Evolutionary conservation across 1,284 basidiomycete genomes (phyloP), one percentile per base, ranked within the genome.

Genomic region (Irpex sp.): DNA sequence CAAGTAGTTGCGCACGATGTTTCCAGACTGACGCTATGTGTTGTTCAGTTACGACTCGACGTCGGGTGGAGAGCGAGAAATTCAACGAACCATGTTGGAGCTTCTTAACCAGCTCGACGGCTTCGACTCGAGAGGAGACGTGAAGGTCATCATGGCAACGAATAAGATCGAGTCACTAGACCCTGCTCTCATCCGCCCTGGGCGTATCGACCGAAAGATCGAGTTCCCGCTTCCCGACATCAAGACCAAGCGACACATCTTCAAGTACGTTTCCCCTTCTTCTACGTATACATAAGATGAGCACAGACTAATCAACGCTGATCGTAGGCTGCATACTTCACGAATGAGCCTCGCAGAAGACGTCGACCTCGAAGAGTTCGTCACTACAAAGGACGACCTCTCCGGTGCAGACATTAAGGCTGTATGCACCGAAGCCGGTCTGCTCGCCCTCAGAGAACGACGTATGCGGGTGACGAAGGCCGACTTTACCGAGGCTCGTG

Each of bases 321-420:
- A 26, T 37, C 49, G 6, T 66, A 91, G 91, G 74, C 79, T 99
- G 69, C 97, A 99, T 77, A 99, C 97, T 1, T 90, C 93, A 44
- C 89, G 97, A 26, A 99, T 99, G 97, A 97, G 88, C 71, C 81
- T 99, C 55, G 82, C 83, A 62, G 86, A 90, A 58, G 97, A 99
- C 72, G 97, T 99, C 49, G 94, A 97, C 74, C 80, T 99, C 58
- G 97, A 99, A 74, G 96, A 98, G 78, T 95, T 95, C 72, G 89
- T 99, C 62, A 93, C 92, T 79, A 91, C 93, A 64, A 99, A 99
- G 79, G 97, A 99, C 72, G 97, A 99, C 72, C 79, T 98, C 15
- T 96, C 93, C 8, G 97, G 97, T 63, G 97, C 97, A 4, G 97
- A 99, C 74, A 98, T 99, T 84, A 98, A 98, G 81, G 96, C 96